Evolutionary conservation across 768 basidiomycete species (phyloP), one percentile per base, ranked within the genome.

Genomic region (Terana coerulea): DNA sequence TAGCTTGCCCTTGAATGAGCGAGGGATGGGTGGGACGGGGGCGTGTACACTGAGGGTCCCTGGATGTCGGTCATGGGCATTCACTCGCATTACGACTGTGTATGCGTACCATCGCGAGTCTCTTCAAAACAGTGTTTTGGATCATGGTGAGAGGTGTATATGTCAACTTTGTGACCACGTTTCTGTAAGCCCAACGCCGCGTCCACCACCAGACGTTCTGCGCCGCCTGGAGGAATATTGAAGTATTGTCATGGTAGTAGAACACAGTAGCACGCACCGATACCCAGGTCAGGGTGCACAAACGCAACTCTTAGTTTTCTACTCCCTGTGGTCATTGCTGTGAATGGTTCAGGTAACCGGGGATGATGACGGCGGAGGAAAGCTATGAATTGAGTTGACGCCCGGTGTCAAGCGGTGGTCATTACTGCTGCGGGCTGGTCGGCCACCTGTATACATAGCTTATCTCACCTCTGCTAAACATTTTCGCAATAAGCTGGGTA

Each of bases 111-210:
- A 64, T 98, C 83, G 49, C 78, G 73, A 0, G 97, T 98, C 71
- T 99, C 97, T 45, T 93, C 90, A 59, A 99, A 99, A 63, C 91
- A 95, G 56, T 91, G 86, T 12, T 75, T 71, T 0, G 83, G 78
- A 61, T 99, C 87, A 66, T 97, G 94, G 62, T 97, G 83, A 0
- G 92, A 95, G 0, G 97, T 98, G 68, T 93, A 97, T 21, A 98
- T 81, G 59, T 88, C 83, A 15, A 99, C 88, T 0, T 75, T 69
- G 62, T 98, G 94, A 0, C 95, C 95, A 5, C 84, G 75, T 8
- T 77, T 71, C 66, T 98, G 90, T 11, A 99, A 72, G 7, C 93
- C 90, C 0, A 95, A 75, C 2, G 95, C 94, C 22, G 95, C 92
- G 66, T 99, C 95, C 19, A 98, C 95, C 5, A 98, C 86, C 5